Evolutionary conservation across 2,329 filamentous ascomycete species (phyloP).

Genomic region (Trichoderma sp.): DNA sequence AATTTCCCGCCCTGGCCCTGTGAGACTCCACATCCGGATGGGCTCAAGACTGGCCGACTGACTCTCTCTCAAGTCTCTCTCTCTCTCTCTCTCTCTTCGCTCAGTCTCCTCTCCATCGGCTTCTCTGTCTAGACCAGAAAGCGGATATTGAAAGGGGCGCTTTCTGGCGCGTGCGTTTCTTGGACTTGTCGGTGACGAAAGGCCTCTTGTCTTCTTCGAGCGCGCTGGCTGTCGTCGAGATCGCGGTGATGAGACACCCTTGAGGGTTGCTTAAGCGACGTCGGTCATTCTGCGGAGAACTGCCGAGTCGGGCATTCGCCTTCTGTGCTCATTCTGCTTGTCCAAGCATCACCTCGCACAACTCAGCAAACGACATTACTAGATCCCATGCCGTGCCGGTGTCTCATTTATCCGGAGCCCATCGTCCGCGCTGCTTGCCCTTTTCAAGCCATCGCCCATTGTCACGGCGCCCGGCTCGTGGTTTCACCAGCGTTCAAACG

Average conservation of each 20-base stretch:
- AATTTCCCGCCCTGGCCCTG: constrained; percentile 12
- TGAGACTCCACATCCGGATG: constrained; percentile 14
- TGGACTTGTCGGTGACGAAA: constrained; percentile 11
- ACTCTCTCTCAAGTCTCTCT: background rate
- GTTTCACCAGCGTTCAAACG: constrained; percentile 2
- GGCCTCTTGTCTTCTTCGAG: background rate
- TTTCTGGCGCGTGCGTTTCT: constrained; percentile 3
- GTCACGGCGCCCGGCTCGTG: background rate
- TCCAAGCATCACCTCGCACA: background rate
- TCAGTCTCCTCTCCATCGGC: too few relatives aligned
- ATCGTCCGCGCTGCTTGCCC: background rate
- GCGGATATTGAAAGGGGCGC: constrained; percentile 1
- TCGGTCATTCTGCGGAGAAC: constrained; percentile 24
- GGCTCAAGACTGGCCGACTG: background rate
- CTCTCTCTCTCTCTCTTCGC: background rate
- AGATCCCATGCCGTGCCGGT: background rate
- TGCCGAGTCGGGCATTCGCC: background rate
- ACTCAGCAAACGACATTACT: background rate
- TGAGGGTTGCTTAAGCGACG: constrained; percentile 14
- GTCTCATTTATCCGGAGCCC: constrained; percentile 1
- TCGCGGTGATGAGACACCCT: constrained; percentile 14
- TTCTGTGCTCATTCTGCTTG: background rate
- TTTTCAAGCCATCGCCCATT: background rate
- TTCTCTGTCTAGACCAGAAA: background rate
- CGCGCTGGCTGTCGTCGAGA: background rate